phyloP scores from a whole-genome alignment of 2,329 filamentous ascomycete genomes.

The Aspergillus udagawae region DNA sequence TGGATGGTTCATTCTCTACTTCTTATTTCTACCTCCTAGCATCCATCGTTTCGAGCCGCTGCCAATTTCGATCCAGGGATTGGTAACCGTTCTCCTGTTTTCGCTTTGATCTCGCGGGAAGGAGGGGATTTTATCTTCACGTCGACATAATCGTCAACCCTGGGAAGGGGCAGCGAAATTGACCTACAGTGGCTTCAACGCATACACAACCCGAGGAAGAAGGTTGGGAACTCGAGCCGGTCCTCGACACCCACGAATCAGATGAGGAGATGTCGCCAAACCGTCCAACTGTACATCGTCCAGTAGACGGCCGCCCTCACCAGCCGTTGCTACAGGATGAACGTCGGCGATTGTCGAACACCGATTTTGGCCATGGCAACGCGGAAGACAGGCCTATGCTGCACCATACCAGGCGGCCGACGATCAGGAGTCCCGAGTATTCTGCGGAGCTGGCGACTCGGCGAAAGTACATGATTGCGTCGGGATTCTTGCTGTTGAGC shows the following conservation, averaged over 20 bases:
- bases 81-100: background rate
- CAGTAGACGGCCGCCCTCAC: slow-evolving; percentile 47
- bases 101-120: background rate
- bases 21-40: background rate
- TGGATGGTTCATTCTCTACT: background rate
- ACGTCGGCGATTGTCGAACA: slow-evolving; percentile 33
- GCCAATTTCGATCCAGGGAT: background rate
- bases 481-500: slow-evolving; percentile 75
- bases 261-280: slow-evolving; percentile 44
- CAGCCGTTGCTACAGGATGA: slow-evolving; percentile 54
- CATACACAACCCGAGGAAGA: slow-evolving; percentile 23
- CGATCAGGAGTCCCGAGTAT: slow-evolving; percentile 71
- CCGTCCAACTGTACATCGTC: slow-evolving; percentile 47
- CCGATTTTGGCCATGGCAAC: slow-evolving; percentile 24
- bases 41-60: background rate
- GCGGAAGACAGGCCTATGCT: slow-evolving; percentile 36
- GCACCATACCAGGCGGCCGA: slow-evolving; percentile 55
- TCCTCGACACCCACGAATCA: slow-evolving; percentile 35
- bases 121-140: too few species aligned
- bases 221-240: slow-evolving; percentile 30
- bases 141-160: too few species aligned
- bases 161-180: background rate
- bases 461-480: slow-evolving; percentile 82
- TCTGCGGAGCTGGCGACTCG: slow-evolving; percentile 62
- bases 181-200: slow-evolving; percentile 30